phyloP scores from a whole-genome alignment of 129 eudicot species.

The Silybum marianum region DNA sequence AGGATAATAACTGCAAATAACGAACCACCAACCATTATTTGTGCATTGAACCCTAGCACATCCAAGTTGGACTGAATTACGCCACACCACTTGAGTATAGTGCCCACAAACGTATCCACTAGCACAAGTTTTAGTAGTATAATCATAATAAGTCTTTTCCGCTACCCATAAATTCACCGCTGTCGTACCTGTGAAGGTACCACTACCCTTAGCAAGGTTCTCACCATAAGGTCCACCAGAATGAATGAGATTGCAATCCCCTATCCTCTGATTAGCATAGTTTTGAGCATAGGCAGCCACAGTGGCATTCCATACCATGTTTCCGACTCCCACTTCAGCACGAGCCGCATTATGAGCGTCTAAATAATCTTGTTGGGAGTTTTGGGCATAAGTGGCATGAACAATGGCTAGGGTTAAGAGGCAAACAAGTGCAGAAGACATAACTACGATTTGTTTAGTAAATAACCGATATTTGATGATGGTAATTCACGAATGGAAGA shows the following conservation, averaged over 20 bases:
- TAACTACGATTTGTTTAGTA: background rate
- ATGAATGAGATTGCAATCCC: slow-evolving; percentile 36
- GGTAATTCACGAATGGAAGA: background rate
- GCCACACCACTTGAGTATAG: slow-evolving; percentile 42
- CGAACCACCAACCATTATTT: slow-evolving; percentile 20
- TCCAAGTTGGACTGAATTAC: slow-evolving; percentile 25
- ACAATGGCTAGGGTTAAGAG: slow-evolving; percentile 16
- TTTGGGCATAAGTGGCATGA: slow-evolving; percentile 24
- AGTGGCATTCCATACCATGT: slow-evolving; percentile 28
- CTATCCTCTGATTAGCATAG: slow-evolving; percentile 35
- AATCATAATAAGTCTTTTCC: slow-evolving; percentile 24
- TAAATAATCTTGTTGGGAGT: slow-evolving; percentile 24
- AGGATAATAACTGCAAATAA: slow-evolving; percentile 35
- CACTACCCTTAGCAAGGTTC: slow-evolving; percentile 46
- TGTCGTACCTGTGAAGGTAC: slow-evolving; percentile 13
- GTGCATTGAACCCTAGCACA: slow-evolving; percentile 42
- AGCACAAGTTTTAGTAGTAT: slow-evolving; percentile 29
- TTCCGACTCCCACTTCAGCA: slow-evolving; percentile 19
- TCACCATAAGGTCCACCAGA: slow-evolving; percentile 55
- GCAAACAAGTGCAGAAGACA: background rate
- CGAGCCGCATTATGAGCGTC: slow-evolving; percentile 30
- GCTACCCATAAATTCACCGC: slow-evolving; percentile 40
- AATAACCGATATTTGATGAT: background rate
- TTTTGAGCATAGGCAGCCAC: slow-evolving; percentile 36
- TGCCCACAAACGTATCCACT: slow-evolving; percentile 33